Conservation (phyloP, 2,329 filamentous ascomycete genomes). For the Paecilomyces formosus region DNA sequence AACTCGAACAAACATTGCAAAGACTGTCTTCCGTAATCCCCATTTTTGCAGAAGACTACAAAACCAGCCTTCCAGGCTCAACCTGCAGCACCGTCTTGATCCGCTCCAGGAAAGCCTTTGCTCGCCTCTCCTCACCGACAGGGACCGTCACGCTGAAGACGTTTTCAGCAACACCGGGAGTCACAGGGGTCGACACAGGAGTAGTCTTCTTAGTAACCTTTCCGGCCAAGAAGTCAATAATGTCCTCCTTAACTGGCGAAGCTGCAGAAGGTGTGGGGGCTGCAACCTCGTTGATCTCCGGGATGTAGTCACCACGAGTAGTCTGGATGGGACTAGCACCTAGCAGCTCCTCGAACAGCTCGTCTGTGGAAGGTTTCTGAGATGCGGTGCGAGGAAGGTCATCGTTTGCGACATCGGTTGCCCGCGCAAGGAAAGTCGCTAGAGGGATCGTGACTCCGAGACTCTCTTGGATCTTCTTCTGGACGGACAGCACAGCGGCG, state of each 20-base stretch:
- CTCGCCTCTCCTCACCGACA: constrained; percentile 72
- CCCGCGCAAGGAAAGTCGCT: constrained; percentile 78
- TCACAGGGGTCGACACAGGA: constrained; percentile 23
- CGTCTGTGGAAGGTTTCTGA: constrained; percentile 62
- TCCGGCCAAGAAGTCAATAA: constrained; percentile 72
- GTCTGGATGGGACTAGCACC: constrained; percentile 44
- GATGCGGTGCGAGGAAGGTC: constrained; percentile 63
- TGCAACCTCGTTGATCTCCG: constrained; percentile 56
- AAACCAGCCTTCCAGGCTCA: constrained; percentile 67
- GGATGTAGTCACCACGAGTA: constrained; percentile 59
- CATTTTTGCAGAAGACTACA: constrained; percentile 20
- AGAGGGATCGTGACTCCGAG: constrained; percentile 76
- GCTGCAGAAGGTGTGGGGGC: constrained; percentile 28
- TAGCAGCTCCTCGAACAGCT: constrained; percentile 84
- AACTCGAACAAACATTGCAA: background rate
- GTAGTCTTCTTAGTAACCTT: constrained; percentile 29
- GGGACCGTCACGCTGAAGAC: constrained; percentile 76
- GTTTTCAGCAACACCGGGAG: constrained; percentile 53
- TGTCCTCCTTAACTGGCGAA: constrained; percentile 54
- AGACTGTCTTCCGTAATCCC: background rate
- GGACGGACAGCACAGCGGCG: constrained; percentile 67
- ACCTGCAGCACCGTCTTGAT: constrained; percentile 77
- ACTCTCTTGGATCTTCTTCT: constrained; percentile 69
- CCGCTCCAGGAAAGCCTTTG: constrained; percentile 72
- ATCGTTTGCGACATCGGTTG: constrained; percentile 80